Evolutionary conservation across 192 early-diverging fungal species (phyloP).

Genomic region (Irineochytrium annulatum): DNA sequence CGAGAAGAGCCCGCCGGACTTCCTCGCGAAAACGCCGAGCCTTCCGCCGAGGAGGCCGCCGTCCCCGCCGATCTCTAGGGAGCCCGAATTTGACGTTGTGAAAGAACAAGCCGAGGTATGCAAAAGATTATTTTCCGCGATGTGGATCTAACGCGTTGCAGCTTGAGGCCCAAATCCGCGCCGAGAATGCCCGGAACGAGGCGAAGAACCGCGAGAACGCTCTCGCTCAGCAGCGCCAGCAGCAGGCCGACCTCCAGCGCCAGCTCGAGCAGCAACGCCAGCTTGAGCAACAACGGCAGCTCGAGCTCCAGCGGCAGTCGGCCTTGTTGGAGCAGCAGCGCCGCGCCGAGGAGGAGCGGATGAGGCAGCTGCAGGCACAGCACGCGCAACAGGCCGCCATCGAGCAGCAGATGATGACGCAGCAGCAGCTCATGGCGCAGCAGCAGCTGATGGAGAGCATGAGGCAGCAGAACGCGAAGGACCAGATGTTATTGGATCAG

Average conservation of each 20-base stretch:
- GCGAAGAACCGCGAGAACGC: not conserved
- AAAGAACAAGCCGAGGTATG: conserved; percentile 41
- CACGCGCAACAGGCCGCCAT: conserved; percentile 58
- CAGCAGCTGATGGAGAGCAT: conserved; percentile 74
- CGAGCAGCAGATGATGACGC: conserved; percentile 48
- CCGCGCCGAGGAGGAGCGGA: conserved; percentile 66
- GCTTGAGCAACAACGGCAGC: conserved; percentile 45
- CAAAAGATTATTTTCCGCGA: conserved; percentile 15
- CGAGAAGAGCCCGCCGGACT: conserved; percentile 74
- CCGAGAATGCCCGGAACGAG: conserved; percentile 23
- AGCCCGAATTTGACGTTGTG: conserved; percentile 58
- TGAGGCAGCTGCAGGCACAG: conserved; percentile 68
- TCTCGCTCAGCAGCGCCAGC: conserved; percentile 30
- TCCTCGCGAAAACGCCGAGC: conserved; percentile 67
- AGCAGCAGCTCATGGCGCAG: conserved; percentile 70
- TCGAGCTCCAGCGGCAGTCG: conserved; percentile 72
- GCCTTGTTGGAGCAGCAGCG: conserved; percentile 70
- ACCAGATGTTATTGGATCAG: conserved; percentile 58
- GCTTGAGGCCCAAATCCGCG: conserved; percentile 25
- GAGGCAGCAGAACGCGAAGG: conserved; percentile 73
- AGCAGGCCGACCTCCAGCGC: conserved; percentile 45
- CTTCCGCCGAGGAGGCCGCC: conserved; percentile 44
- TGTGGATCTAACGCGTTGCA: no score
- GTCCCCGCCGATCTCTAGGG: conserved; percentile 44
- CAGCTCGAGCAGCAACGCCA: conserved; percentile 64